Conservation (phyloP, 768 basidiomycete species). For the Neoboletus brunneissimus region DNA sequence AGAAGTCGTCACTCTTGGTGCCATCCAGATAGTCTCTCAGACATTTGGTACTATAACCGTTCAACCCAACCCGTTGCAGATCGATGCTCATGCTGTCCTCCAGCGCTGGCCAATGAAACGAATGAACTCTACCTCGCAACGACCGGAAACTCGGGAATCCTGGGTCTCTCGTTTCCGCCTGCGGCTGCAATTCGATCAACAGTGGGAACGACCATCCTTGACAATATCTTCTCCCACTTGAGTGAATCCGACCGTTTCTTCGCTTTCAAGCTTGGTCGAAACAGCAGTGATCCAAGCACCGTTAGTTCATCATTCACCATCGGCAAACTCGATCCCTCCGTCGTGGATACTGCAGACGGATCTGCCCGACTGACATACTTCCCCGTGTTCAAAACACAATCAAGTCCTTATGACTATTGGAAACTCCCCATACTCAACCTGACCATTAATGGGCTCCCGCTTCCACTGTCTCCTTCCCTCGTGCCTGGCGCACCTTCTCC, state of each 20-base stretch:
- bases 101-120: conserved; percentile 47
- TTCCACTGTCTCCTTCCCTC: conserved; percentile 46
- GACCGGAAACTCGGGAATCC: conserved; percentile 52
- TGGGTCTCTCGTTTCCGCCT: conserved; percentile 52
- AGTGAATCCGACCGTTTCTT: conserved; percentile 44
- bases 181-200: conserved; percentile 45
- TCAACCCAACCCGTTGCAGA: background rate
- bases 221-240: conserved; percentile 46
- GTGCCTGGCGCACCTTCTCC: conserved; percentile 39
- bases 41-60: conserved; percentile 39
- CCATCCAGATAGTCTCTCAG: conserved; percentile 45
- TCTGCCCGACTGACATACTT: conserved; percentile 35
- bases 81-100: background rate
- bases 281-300: conserved; percentile 15
- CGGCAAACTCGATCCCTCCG: conserved; percentile 43
- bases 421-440: conserved; percentile 48
- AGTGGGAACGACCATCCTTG: conserved; percentile 43
- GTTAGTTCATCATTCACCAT: conserved; percentile 49
- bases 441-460: conserved; percentile 40
- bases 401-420: conserved; percentile 51
- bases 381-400: conserved; percentile 38
- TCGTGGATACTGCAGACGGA: conserved; percentile 23
- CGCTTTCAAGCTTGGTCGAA: conserved; percentile 47
- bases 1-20: conserved; percentile 46
- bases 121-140: conserved; percentile 41